Evolutionary conservation across 768 basidiomycete species (phyloP).

Genomic region (Mycena maculata): DNA sequence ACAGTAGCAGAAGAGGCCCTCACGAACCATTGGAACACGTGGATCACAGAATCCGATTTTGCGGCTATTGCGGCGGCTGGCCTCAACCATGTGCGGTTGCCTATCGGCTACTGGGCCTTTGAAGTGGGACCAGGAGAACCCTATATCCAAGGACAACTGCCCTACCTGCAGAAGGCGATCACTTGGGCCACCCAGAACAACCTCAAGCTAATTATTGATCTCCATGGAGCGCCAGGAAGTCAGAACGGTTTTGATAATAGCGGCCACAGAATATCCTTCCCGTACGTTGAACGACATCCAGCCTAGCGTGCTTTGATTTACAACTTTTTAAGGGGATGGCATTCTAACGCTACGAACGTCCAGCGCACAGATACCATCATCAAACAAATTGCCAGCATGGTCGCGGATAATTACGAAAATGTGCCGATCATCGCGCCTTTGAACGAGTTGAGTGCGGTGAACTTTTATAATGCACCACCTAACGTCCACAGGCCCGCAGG

Average conservation of each 20-base stretch:
- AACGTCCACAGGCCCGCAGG: constrained; percentile 73
- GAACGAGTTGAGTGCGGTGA: constrained; percentile 69
- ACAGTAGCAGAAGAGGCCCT: constrained; percentile 63
- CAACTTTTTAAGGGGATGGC: constrained; percentile 64
- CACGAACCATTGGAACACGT: constrained; percentile 81
- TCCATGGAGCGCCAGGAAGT: constrained; percentile 83
- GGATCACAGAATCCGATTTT: constrained; percentile 89
- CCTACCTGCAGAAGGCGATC: constrained; percentile 75
- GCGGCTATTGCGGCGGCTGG: constrained; percentile 78
- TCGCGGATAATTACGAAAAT: constrained; percentile 60
- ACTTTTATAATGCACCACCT: not conserved
- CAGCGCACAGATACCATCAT: constrained; percentile 75
- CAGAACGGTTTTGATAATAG: constrained; percentile 92
- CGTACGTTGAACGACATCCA: constrained; percentile 49
- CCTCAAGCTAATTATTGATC: constrained; percentile 86
- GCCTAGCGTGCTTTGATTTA: constrained; percentile 17
- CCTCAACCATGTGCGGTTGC: constrained; percentile 84
- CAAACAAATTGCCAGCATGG: constrained; percentile 69
- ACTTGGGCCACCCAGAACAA: constrained; percentile 76
- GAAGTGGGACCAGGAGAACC: constrained; percentile 84
- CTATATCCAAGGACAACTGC: constrained; percentile 80
- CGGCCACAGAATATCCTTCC: constrained; percentile 69
- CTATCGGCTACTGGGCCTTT: constrained; percentile 93
- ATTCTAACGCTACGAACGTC: constrained; percentile 72
- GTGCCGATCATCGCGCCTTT: constrained; percentile 80